These are phyloP conservation scores for Coffea canephora DNA, from an alignment of 257 asterid species.

Conservation along the genomic window DNA sequence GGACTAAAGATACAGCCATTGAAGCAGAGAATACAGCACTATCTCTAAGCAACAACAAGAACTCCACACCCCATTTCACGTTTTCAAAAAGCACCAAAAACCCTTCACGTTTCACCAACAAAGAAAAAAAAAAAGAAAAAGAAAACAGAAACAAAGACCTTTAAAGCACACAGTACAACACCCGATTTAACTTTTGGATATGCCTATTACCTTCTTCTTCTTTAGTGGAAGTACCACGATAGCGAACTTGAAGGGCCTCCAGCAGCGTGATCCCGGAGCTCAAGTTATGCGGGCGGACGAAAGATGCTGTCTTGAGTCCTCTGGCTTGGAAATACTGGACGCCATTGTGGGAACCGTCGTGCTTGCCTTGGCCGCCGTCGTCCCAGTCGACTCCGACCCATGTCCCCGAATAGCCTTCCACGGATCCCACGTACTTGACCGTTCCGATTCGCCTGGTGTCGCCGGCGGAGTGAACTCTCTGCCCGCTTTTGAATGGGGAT, in stretches of 20 bases:
- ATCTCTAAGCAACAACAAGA: not conserved
- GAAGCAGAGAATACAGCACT: slow-evolving; percentile 6
- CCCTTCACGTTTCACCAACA: no score
- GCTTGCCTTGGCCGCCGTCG: slow-evolving; percentile 76
- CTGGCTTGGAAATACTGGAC: slow-evolving; percentile 65
- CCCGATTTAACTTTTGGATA: not conserved
- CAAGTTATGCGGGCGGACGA: slow-evolving; percentile 64
- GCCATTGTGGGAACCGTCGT: slow-evolving; percentile 76
- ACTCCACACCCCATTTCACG: not conserved
- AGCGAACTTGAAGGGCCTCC: slow-evolving; percentile 75
- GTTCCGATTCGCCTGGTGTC: slow-evolving; percentile 64
- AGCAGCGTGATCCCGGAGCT: slow-evolving; percentile 66
- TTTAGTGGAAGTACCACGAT: slow-evolving; percentile 58
- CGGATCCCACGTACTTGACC: slow-evolving; percentile 70
- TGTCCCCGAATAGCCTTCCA: slow-evolving; percentile 63
- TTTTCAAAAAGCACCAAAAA: no score
- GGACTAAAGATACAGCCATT: not conserved
- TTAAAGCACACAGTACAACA: slow-evolving; percentile 9
- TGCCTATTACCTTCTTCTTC: slow-evolving; percentile 68
- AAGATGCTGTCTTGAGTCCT: slow-evolving; percentile 68
- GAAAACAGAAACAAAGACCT: no score
- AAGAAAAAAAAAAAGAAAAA: no score
- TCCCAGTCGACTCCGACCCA: slow-evolving; percentile 99
- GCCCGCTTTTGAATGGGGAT: slow-evolving; percentile 44
- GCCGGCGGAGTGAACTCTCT: slow-evolving; percentile 60